Conservation (phyloP, 306 rosid species). For the Casuarina glauca region DNA sequence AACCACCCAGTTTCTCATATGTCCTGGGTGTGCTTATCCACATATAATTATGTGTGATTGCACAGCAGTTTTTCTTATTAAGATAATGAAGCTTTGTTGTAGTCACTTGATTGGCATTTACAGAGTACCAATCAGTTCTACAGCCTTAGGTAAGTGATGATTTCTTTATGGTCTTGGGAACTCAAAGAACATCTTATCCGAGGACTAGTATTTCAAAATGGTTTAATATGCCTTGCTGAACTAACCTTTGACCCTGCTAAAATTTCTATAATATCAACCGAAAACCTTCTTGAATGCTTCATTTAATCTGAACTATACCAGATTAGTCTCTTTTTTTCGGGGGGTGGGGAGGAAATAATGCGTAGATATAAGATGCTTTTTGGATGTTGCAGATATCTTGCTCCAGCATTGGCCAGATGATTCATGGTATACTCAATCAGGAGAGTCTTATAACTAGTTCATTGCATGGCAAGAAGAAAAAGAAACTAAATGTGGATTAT, state of each 20-base stretch:
- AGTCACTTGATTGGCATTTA: neutral
- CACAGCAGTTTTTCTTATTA: neutral
- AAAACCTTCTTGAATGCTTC: neutral
- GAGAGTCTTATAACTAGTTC: slow-evolving; percentile 32
- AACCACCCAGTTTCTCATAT: neutral
- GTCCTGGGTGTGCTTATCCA: neutral
- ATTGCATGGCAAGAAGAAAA: slow-evolving; percentile 48
- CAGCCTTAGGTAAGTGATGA: neutral
- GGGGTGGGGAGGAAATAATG: neutral
- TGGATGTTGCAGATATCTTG: slow-evolving; percentile 59
- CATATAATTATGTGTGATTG: neutral
- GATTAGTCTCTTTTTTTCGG: neutral
- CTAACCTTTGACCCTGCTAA: neutral
- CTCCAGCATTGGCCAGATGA: slow-evolving; percentile 49
- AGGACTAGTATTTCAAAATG: neutral
- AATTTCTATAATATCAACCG: slow-evolving; percentile 3
- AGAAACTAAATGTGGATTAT: slow-evolving; percentile 41
- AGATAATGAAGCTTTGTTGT: neutral
- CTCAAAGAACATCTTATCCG: neutral
- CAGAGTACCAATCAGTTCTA: neutral
- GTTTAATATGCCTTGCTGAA: neutral
- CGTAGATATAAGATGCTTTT: slow-evolving; percentile 28
- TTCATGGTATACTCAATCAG: slow-evolving; percentile 47
- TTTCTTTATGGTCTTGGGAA: neutral
- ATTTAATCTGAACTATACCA: neutral